Conservation (phyloP, 2,329 filamentous ascomycete genomes). For the Septoria petroselini region DNA sequence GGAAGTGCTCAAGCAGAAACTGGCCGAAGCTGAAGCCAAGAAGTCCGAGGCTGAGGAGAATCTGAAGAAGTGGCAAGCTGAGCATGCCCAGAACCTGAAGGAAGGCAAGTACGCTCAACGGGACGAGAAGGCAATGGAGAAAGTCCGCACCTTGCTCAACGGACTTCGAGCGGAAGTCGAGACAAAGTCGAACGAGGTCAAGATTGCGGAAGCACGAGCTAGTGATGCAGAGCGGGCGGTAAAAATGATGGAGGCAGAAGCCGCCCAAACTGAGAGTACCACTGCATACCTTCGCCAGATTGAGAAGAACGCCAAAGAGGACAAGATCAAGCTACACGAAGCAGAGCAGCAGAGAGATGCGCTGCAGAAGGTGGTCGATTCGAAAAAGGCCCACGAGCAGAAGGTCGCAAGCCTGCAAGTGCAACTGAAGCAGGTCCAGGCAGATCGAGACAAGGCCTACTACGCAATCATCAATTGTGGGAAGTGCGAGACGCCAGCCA, state of each 20-base stretch:
- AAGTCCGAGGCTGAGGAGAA: conserved; percentile 35
- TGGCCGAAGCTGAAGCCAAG: conserved; percentile 28
- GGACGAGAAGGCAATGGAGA: conserved; percentile 53
- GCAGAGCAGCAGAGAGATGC: conserved; percentile 33
- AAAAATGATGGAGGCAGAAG: conserved; percentile 34
- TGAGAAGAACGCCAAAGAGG: conserved; percentile 27
- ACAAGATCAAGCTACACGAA: conserved; percentile 8
- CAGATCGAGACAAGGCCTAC: conserved; percentile 38
- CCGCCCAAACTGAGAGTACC: conserved; percentile 21
- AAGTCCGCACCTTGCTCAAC: conserved; percentile 56
- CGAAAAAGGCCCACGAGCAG: conserved; percentile 33
- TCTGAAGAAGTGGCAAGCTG: conserved; percentile 41
- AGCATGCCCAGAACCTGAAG: conserved; percentile 47
- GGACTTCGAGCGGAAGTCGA: conserved; percentile 54
- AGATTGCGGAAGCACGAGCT: conserved; percentile 45
- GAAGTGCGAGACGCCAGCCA: conserved; percentile 27
- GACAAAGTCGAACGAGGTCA: conserved; percentile 51
- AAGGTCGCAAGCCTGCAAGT: conserved; percentile 30
- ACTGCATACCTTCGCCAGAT: conserved; percentile 26
- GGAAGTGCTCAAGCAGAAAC: conserved; percentile 43
- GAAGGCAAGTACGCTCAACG: conserved; percentile 49
- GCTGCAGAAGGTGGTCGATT: conserved; percentile 26
- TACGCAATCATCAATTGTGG: conserved; percentile 39
- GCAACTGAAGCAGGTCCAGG: conserved; percentile 33
- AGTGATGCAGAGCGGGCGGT: conserved; percentile 37